Conservation (phyloP, 2,329 filamentous ascomycete genomes). For the Aspergillus versicolor region DNA sequence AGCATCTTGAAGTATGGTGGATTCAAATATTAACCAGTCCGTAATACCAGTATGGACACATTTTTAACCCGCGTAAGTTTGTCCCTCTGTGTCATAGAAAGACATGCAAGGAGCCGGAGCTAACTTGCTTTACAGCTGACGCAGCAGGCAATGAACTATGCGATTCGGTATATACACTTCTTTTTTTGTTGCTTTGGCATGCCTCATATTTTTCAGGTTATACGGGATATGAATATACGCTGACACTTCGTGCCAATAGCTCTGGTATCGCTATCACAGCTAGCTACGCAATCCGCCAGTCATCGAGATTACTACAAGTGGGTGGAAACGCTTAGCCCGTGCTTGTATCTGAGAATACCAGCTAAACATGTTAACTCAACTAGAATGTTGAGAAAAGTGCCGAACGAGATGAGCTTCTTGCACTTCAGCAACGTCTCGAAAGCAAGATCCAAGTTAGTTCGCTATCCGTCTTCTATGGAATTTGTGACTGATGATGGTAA, state of each 20-base stretch:
- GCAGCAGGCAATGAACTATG: constrained; percentile 86
- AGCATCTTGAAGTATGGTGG: neutral
- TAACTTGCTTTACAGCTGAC: constrained; percentile 52
- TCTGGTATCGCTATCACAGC: constrained; percentile 85
- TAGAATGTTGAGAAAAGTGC: constrained; percentile 66
- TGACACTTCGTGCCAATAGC: constrained; percentile 29
- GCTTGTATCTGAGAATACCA: neutral
- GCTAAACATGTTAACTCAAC: constrained; percentile 6
- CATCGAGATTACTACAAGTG: constrained; percentile 70
- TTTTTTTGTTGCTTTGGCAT: neutral
- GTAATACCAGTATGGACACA: constrained; percentile 64
- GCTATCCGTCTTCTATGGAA: neutral
- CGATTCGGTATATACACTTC: constrained; percentile 59
- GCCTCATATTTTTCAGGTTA: constrained; percentile 14
- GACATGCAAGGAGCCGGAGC: constrained; percentile 14
- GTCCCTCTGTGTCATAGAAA: constrained; percentile 14
- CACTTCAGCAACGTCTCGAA: constrained; percentile 72
- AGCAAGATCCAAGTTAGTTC: constrained; percentile 74
- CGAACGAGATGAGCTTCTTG: constrained; percentile 68
- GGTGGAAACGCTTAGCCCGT: constrained; percentile 6
- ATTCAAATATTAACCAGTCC: neutral
- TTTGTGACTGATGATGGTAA: neutral
- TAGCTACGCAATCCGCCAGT: constrained; percentile 80
- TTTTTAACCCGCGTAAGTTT: constrained; percentile 58
- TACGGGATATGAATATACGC: neutral